Percentiles rank a stretch among this genome's conserved stretches.
Conservation (phyloP, 345 rosid genomes). For the Cardamine resedifolia region DNA sequence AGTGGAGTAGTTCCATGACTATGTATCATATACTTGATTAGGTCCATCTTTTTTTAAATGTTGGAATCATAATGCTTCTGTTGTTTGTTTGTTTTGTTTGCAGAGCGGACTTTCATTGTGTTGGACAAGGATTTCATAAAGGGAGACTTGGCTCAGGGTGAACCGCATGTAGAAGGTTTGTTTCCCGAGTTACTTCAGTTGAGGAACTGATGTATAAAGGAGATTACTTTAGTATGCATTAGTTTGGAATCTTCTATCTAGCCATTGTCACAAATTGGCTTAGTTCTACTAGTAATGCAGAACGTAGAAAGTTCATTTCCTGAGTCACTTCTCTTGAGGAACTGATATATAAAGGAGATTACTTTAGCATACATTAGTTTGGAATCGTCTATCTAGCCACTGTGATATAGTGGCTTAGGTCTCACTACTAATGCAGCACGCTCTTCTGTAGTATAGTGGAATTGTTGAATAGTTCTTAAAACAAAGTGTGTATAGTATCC, state of each 20-base stretch:
- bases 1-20: not conserved
- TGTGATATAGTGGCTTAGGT: not conserved
- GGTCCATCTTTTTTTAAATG: not conserved
- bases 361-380: not conserved
- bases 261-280: not conserved
- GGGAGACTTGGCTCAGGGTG: constrained; percentile 58
- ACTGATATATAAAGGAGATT: constrained; percentile 3
- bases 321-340: not conserved
- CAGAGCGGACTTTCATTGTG: constrained; percentile 91
- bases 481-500: not conserved
- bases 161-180: constrained; percentile 74
- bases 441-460: not conserved
- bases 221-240: not conserved
- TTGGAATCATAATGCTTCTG: not conserved
- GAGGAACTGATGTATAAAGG: constrained; percentile 1
- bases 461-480: not conserved
- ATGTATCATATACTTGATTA: not conserved
- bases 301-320: constrained; percentile 56
- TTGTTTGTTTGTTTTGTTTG: not conserved
- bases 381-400: not conserved
- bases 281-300: not conserved
- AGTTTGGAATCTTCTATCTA: constrained; percentile 3
- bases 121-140: constrained; percentile 66
- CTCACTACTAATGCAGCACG: not conserved
- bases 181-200: constrained; percentile 10